Evolutionary conservation across 2,329 filamentous ascomycete species (phyloP).

Genomic region (Pseudogymnoascus sp.): DNA sequence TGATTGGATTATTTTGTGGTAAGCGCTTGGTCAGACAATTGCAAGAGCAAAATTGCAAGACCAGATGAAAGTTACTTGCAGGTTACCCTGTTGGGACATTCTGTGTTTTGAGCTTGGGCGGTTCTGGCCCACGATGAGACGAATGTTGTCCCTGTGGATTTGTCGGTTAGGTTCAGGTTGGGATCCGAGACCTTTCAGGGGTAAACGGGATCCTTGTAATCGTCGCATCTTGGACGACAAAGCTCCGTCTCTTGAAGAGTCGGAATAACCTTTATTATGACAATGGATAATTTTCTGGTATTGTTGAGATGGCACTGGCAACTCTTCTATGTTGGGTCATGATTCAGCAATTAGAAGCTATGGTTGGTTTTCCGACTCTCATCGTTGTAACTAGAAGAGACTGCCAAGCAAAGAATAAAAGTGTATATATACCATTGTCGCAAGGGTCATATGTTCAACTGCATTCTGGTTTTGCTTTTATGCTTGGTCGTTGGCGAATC

Average conservation of each 20-base stretch:
- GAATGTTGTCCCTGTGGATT: not conserved
- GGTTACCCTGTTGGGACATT: not conserved
- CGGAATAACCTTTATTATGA: not conserved
- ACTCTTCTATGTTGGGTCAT: not conserved
- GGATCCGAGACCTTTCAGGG: constrained; percentile 2
- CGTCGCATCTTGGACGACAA: not conserved
- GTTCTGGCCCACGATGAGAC: not conserved
- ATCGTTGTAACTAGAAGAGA: not conserved
- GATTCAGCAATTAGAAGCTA: not conserved
- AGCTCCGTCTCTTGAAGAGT: not conserved
- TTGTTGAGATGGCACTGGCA: not conserved
- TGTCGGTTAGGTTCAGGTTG: constrained; percentile 1
- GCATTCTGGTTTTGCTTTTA: not conserved
- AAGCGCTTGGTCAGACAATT: not conserved
- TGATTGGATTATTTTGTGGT: not conserved
- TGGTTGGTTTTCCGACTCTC: not conserved
- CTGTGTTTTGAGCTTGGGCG: constrained; percentile 6
- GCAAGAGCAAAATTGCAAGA: not conserved
- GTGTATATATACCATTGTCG: not conserved
- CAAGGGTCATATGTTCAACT: not conserved
- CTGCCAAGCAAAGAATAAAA: not conserved
- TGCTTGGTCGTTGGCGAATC: not conserved
- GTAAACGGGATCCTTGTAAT: not conserved
- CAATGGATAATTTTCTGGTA: not conserved
- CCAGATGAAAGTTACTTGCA: not conserved